Percentiles rank a stretch among this genome's conserved stretches.
These are phyloP conservation scores for Termitomyces sp. DNA, from an alignment of 768 basidiomycete genomes.

Conservation along the genomic window DNA sequence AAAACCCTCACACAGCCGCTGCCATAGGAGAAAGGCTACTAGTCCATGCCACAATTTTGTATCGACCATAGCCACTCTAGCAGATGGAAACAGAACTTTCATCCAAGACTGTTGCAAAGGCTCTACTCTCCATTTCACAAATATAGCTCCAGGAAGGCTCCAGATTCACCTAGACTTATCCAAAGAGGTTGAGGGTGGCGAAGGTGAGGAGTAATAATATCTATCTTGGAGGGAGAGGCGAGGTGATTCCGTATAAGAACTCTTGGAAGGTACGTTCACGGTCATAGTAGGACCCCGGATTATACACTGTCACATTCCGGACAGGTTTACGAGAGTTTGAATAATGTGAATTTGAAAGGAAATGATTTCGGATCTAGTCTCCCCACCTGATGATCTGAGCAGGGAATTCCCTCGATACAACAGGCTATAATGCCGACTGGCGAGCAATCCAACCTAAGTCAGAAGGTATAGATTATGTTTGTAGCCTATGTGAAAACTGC, in stretches of 20 bases:
- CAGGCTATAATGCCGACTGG: neutral
- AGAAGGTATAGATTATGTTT: neutral
- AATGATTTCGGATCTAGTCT: neutral
- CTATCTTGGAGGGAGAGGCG: neutral
- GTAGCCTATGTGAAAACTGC: neutral
- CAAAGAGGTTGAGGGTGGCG: neutral
- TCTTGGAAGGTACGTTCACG: neutral
- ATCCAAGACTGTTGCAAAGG: neutral
- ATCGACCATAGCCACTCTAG: neutral
- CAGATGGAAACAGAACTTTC: too few relatives aligned
- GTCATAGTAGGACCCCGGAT: neutral
- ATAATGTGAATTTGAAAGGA: neutral
- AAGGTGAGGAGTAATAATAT: neutral
- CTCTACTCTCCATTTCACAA: neutral
- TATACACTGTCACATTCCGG: neutral
- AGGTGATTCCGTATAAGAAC: neutral
- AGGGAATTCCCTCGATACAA: neutral
- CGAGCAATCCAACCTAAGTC: neutral
- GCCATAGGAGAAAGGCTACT: too few relatives aligned
- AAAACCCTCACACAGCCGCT: neutral
- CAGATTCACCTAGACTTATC: neutral
- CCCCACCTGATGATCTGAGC: neutral
- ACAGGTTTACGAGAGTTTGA: neutral
- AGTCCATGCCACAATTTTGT: neutral
- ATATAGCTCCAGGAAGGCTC: neutral